phyloP scores from a whole-genome alignment of 2,329 filamentous ascomycete genomes.

The Claviceps africana region DNA sequence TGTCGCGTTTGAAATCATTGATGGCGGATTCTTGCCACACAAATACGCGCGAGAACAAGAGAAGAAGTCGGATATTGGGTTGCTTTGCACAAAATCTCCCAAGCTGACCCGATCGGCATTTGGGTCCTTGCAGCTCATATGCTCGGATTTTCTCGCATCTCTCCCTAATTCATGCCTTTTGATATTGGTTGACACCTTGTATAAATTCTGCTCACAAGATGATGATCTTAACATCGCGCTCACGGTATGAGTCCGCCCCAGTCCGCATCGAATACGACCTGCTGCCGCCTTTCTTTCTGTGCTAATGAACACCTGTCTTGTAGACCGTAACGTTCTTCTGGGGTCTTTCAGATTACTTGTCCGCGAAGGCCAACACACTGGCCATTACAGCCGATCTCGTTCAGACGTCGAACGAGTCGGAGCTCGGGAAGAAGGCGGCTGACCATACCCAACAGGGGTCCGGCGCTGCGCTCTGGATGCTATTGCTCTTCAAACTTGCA shows the following conservation, averaged over 20 bases:
- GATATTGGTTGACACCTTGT: slow-evolving; percentile 72
- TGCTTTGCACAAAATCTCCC: slow-evolving; percentile 45
- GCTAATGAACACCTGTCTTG: slow-evolving; percentile 1
- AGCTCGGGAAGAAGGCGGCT: slow-evolving; percentile 44
- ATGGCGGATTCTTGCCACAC: slow-evolving; percentile 55
- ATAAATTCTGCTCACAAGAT: slow-evolving; percentile 75
- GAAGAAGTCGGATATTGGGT: slow-evolving; percentile 15
- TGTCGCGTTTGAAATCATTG: slow-evolving; percentile 71
- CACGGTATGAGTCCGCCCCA: slow-evolving; percentile 45
- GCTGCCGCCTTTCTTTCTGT: too few species aligned
- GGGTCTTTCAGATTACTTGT: slow-evolving; percentile 83
- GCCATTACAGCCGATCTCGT: slow-evolving; percentile 44
- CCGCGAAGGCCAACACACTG: slow-evolving; percentile 42
- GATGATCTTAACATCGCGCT: slow-evolving; percentile 92
- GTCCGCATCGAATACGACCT: background rate
- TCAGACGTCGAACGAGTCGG: slow-evolving; percentile 31
- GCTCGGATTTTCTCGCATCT: slow-evolving; percentile 79
- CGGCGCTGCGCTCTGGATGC: slow-evolving; percentile 63
- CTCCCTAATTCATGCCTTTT: slow-evolving; percentile 58
- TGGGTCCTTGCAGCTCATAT: slow-evolving; percentile 77
- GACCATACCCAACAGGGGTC: slow-evolving; percentile 46
- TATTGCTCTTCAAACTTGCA: slow-evolving; percentile 57
- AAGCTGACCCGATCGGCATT: slow-evolving; percentile 78
- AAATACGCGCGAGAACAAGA: slow-evolving; percentile 18
- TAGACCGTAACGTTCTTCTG: slow-evolving; percentile 89